Percentiles rank a stretch among this genome's conserved stretches.
Evolutionary conservation across 345 rosid genomes (phyloP).

Genomic region (Acer yangbiense): DNA sequence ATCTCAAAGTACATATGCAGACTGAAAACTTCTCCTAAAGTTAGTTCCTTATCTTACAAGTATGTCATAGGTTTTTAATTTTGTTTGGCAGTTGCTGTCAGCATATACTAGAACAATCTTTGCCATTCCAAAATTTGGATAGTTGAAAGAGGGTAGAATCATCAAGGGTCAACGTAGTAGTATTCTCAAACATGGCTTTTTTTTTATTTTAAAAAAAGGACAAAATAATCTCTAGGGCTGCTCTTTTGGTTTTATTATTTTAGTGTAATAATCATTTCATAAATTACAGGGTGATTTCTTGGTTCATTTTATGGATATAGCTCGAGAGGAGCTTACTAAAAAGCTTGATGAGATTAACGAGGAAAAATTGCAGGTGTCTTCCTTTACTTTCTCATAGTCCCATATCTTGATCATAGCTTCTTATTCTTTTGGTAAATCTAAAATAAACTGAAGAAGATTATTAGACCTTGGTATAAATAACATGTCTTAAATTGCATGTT

Average conservation of each 20-base stretch:
- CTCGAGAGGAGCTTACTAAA: conserved; percentile 89
- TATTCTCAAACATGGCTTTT: not conserved
- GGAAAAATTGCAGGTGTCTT: conserved; percentile 86
- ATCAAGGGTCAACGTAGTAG: not conserved
- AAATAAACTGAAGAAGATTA: conserved; percentile 1
- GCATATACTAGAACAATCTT: not conserved
- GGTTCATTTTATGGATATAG: conserved; percentile 98
- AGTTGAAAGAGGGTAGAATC: not conserved
- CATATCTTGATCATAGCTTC: conserved; percentile 19
- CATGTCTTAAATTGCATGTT: conserved; percentile 18
- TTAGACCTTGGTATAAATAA: not conserved
- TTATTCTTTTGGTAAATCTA: conserved; percentile 12
- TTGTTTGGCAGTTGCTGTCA: not conserved
- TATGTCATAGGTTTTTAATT: not conserved
- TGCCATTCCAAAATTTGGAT: not conserved
- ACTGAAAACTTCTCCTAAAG: too few species aligned
- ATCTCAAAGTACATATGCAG: not conserved
- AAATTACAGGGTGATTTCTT: conserved; percentile 84
- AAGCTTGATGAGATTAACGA: conserved; percentile 77
- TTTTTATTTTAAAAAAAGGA: not conserved
- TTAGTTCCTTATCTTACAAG: not conserved
- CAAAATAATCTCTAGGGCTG: conserved; percentile 13
- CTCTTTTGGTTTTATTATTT: not conserved
- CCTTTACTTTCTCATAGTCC: conserved; percentile 1
- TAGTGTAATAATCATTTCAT: not conserved